Evolutionary conservation across 768 basidiomycete genomes (phyloP).

Genomic region (Tubosaeta brunneosetosa): DNA sequence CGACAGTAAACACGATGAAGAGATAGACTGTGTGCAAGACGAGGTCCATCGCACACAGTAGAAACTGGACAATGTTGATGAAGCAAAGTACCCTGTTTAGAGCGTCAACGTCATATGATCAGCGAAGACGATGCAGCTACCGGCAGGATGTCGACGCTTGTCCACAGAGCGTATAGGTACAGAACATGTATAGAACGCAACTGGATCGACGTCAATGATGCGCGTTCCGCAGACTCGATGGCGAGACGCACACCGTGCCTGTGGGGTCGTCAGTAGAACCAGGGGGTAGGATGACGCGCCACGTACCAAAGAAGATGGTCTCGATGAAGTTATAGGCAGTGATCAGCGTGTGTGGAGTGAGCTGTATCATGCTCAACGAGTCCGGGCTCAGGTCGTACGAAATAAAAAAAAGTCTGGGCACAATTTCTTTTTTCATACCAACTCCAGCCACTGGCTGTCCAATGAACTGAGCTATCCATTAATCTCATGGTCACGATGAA

Average conservation of each 20-base stretch:
- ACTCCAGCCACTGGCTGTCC: background rate
- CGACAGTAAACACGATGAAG: constrained; percentile 4
- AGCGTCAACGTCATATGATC: too few species aligned
- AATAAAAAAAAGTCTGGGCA: background rate
- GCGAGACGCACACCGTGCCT: constrained; percentile 15
- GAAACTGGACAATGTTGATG: constrained; percentile 13
- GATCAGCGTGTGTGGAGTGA: constrained; percentile 4
- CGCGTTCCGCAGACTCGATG: background rate
- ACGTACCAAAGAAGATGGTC: constrained; percentile 19
- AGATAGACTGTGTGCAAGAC: constrained; percentile 1
- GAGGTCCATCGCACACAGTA: constrained; percentile 9
- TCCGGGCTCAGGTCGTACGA: background rate
- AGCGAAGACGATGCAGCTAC: background rate
- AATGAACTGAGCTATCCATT: too few species aligned
- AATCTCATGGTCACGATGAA: too few species aligned
- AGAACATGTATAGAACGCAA: constrained; percentile 12
- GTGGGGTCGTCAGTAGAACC: background rate
- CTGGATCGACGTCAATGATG: constrained; percentile 5
- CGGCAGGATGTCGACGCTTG: constrained; percentile 6
- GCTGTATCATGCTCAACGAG: constrained; percentile 3
- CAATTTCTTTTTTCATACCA: background rate
- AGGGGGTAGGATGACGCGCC: too few species aligned
- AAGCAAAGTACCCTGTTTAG: constrained; percentile 10
- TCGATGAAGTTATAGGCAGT: constrained; percentile 4
- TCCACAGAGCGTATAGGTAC: constrained; percentile 13